Evolutionary conservation across 2,329 filamentous ascomycete genomes (phyloP).

Genomic region (Dothiorella sarmentorum): DNA sequence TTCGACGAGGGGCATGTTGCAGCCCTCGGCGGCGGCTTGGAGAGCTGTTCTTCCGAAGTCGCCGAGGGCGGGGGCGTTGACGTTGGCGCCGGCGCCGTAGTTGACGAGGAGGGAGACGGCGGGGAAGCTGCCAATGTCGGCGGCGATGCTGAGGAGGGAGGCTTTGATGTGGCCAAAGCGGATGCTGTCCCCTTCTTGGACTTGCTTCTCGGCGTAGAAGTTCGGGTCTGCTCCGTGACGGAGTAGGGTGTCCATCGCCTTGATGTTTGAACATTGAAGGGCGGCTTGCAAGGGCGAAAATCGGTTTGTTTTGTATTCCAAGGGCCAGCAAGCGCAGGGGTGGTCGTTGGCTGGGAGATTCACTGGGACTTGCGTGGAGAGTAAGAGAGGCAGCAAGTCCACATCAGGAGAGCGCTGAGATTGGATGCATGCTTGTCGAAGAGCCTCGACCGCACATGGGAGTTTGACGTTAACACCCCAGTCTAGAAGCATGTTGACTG

Average conservation of each 20-base stretch:
- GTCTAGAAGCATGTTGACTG: background rate
- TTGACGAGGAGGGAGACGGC: background rate
- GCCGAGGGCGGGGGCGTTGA: background rate
- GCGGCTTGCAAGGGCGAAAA: background rate
- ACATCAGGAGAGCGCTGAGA: no score
- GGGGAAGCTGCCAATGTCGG: no score
- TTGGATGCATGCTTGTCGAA: background rate
- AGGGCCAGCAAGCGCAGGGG: background rate
- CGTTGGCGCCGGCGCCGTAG: background rate
- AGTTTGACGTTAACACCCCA: background rate
- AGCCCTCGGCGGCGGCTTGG: background rate
- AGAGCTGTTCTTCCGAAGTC: background rate
- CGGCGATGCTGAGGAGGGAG: background rate
- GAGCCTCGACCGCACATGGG: background rate
- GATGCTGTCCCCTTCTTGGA: background rate
- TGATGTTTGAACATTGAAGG: background rate
- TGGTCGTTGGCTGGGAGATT: background rate
- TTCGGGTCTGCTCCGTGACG: background rate
- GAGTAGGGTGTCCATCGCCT: background rate
- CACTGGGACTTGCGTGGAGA: no score
- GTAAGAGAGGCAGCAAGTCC: no score
- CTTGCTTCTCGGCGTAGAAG: background rate
- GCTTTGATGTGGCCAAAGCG: background rate
- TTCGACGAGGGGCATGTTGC: conserved; percentile 8
- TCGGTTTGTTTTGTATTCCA: no score